Conservation (phyloP, 2,329 filamentous ascomycete species). For the Claviceps sp. region DNA sequence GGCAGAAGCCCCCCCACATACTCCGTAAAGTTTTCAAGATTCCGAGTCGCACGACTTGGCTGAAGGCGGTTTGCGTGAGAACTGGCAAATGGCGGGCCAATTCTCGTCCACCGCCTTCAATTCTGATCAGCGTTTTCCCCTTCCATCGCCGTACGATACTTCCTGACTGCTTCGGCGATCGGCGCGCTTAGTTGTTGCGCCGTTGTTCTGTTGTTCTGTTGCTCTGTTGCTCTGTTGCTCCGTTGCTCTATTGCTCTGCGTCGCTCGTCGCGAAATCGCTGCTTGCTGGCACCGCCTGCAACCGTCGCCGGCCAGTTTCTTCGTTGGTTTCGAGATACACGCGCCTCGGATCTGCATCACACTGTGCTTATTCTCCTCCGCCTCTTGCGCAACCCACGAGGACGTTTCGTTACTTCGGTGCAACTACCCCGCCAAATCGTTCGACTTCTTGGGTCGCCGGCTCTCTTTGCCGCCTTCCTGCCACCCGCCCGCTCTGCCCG, state of each 20-base stretch:
- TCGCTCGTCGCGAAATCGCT: neutral
- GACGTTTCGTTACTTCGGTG: neutral
- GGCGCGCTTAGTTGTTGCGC: slow-evolving; percentile 1
- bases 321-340: neutral
- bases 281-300: neutral
- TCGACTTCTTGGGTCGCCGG: slow-evolving; percentile 1
- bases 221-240: neutral
- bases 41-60: too few relatives aligned
- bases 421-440: slow-evolving; percentile 3
- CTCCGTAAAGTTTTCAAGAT: too few relatives aligned
- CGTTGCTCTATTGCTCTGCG: neutral
- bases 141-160: slow-evolving; percentile 1
- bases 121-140: slow-evolving; percentile 1
- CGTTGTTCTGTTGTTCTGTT: neutral
- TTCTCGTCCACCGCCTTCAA: slow-evolving; percentile 4
- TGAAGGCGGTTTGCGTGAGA: too few relatives aligned
- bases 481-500: neutral
- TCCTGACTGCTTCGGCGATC: slow-evolving; percentile 5
- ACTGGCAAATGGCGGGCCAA: neutral
- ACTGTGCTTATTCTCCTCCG: neutral
- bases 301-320: neutral
- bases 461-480: slow-evolving; percentile 3
- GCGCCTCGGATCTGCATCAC: neutral
- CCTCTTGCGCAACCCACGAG: neutral
- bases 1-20: neutral